Base-by-base conservation (phyloP, 768 basidiomycete genomes). In the Serendipita sp. region DNA sequence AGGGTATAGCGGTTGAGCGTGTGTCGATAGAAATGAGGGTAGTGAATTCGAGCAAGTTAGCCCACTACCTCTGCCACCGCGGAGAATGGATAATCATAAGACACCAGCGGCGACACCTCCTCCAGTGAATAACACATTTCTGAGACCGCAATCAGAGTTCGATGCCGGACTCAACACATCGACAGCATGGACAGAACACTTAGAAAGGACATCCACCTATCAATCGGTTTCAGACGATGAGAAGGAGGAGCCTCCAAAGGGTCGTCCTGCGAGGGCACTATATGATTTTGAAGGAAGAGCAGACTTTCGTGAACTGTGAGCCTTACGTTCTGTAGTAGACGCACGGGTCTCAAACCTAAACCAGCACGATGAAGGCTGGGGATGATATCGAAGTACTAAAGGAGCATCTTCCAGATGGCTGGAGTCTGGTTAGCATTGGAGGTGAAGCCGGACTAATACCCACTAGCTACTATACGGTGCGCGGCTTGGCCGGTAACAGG, bases 91-190 rank as follows among this genome's bases (percentile, higher is more conserved):
- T 23, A 60, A n/a, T 35, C 28, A 5, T 11, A n/a, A 23, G 18
- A 28, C 16, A n/a, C 56, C 70, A 41, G 68, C 68, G 1, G 68
- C 45, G 18, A 45, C 65, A 64, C 34, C 65, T 18, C 63, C 63
- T 16, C 32, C 66, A 36, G 38, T 52, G 7, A 41, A 51, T 38
- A 63, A 74, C 44, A 77, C 44, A 77, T 68, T 48, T 70, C 68
- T 47, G 64, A 41, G 65, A 69, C 73, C 52, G 5, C 68, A 69
- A 44, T 65, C 69, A 45, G 81, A 82, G 60, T 89, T 90, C 69
- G 89, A 89, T 71, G 81, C 83, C 1, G 88, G 89, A 2, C 79
- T 90, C 72, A 89, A 90, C 74, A 79, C 85, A 10, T 89, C 89
- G 0, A 73, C 79, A 3, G 89, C 86, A 10, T 91, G 88, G 89